These are phyloP conservation scores for Phaffia rhodozyma DNA, from an alignment of 1,284 basidiomycete species.

Conservation along the genomic window DNA sequence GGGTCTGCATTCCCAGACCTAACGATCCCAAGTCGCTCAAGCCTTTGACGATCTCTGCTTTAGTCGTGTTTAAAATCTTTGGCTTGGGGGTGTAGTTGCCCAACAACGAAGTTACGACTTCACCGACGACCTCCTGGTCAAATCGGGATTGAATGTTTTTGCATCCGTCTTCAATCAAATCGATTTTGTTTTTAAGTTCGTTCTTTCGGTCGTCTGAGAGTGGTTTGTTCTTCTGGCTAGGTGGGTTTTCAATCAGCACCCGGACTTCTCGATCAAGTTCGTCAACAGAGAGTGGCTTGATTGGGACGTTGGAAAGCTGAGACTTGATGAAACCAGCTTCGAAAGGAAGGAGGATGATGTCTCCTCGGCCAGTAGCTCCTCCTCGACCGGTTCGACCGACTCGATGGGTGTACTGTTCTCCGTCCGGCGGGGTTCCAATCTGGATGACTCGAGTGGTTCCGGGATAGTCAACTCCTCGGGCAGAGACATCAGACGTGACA, in stretches of 20 bases:
- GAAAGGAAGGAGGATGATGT: slow-evolving; percentile 74
- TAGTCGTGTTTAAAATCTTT: background rate
- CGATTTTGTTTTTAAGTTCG: background rate
- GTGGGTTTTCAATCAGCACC: background rate
- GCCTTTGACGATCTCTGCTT: slow-evolving; percentile 7
- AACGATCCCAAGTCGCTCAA: background rate
- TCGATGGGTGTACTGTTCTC: slow-evolving; percentile 80
- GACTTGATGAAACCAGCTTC: slow-evolving; percentile 61
- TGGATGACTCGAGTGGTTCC: slow-evolving; percentile 89
- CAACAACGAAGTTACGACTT: slow-evolving; percentile 10
- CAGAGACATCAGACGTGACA: slow-evolving; percentile 80
- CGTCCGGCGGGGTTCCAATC: slow-evolving; percentile 59
- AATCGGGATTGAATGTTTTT: slow-evolving; percentile 4
- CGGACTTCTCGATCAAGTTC: background rate
- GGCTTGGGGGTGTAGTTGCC: slow-evolving; percentile 5
- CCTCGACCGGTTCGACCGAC: slow-evolving; percentile 84
- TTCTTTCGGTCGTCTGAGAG: background rate
- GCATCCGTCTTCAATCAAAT: slow-evolving; percentile 7
- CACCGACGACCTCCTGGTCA: slow-evolving; percentile 4
- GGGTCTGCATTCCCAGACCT: background rate
- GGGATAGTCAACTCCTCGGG: slow-evolving; percentile 81
- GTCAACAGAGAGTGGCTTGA: slow-evolving; percentile 37
- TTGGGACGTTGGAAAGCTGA: slow-evolving; percentile 56
- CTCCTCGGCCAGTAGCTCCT: slow-evolving; percentile 57
- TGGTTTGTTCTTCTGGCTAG: background rate